Conservation (phyloP, 192 early-diverging fungal species). For the Lobosporangium transversale region DNA sequence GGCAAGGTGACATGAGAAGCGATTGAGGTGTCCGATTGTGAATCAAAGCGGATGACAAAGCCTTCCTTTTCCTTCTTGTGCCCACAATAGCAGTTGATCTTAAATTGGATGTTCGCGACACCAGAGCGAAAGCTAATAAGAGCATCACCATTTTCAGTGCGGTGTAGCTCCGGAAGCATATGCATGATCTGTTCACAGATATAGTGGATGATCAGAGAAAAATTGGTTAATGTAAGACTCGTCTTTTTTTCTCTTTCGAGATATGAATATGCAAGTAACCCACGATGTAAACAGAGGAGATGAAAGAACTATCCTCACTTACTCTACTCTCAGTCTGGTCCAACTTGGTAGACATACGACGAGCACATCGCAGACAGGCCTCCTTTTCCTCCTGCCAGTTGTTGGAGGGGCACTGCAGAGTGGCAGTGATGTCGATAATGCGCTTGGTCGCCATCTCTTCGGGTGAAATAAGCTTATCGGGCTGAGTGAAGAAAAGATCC, state of each 20-base stretch:
- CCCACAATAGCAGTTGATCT: constrained; percentile 52
- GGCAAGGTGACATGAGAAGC: constrained; percentile 53
- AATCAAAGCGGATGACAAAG: constrained; percentile 51
- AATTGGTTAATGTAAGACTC: too few relatives aligned
- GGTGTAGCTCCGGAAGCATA: constrained; percentile 46
- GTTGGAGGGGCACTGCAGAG: constrained; percentile 50
- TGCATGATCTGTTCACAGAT: constrained; percentile 37
- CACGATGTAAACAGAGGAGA: too few relatives aligned
- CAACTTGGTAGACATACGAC: constrained; percentile 50
- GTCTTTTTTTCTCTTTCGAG: too few relatives aligned
- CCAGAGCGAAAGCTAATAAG: constrained; percentile 45
- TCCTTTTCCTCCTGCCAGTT: constrained; percentile 51
- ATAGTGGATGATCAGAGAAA: not conserved
- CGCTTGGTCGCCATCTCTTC: constrained; percentile 48
- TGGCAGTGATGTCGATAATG: constrained; percentile 31
- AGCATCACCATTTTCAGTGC: constrained; percentile 40
- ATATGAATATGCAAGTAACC: too few relatives aligned
- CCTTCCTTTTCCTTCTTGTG: constrained; percentile 54
- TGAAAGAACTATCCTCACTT: too few relatives aligned
- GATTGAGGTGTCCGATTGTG: constrained; percentile 33
- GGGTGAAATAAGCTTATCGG: constrained; percentile 45
- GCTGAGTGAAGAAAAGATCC: constrained; percentile 38
- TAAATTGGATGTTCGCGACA: constrained; percentile 52
- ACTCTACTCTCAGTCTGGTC: constrained; percentile 49
- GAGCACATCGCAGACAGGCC: constrained; percentile 46